Percentiles rank a stretch among this genome's conserved stretches.
Evolutionary conservation across 1,284 basidiomycete species (phyloP).

Genomic region (Fomitopsis pinicola): DNA sequence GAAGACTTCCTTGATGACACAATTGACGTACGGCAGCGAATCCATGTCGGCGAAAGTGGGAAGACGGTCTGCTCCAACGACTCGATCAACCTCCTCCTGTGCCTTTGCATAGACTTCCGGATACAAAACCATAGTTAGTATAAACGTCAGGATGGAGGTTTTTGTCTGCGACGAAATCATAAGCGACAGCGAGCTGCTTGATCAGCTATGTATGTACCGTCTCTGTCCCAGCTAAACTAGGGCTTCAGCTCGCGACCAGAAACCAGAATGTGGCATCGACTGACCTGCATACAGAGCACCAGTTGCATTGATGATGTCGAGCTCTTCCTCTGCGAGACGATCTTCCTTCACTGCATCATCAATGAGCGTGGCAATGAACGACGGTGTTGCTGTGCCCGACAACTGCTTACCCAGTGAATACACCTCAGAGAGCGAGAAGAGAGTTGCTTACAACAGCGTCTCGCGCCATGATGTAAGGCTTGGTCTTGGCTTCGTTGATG

Average conservation of each 20-base stretch:
- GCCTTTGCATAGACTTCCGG: conserved; percentile 24
- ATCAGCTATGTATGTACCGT: not conserved
- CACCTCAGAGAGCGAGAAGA: too few relatives aligned
- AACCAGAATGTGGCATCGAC: not conserved
- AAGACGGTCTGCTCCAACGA: conserved; percentile 21
- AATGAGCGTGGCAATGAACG: not conserved
- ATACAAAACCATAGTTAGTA: conserved; percentile 22
- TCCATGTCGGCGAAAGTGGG: conserved; percentile 22
- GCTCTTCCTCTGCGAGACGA: conserved; percentile 5
- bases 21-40: conserved; percentile 24
- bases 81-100: conserved; percentile 23
- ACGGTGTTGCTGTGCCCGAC: not conserved
- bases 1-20: conserved; percentile 25
- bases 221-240: not conserved
- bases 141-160: conserved; percentile 6
- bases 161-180: not conserved
- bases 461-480: conserved; percentile 21
- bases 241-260: too few relatives aligned
- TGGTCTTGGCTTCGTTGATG: conserved; percentile 16
- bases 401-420: not conserved
- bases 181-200: not conserved
- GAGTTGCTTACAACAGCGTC: conserved; percentile 13
- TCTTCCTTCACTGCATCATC: conserved; percentile 2
- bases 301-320: conserved; percentile 7
- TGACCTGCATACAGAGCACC: not conserved